Evolutionary conservation across 1,139 yeast species (phyloP), one percentile per base, ranked within the genome.

Genomic region (Diutina rugosa): DNA sequence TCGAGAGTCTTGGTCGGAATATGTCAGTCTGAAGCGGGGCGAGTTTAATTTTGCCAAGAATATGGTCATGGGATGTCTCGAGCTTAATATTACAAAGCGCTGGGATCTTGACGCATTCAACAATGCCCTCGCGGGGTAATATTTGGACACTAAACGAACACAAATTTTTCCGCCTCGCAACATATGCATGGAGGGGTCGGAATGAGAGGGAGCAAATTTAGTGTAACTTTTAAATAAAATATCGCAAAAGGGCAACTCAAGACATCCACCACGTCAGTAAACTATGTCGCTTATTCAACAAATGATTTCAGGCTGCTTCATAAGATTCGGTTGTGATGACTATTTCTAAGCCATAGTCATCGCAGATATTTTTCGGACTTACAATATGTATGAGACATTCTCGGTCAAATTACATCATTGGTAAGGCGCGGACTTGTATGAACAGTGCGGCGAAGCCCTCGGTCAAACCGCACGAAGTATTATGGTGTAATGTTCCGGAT

Each of bases 51-150:
- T 74, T 64, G 61, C 82, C 44, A 69, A 69, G 56, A 72, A 77
- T n/a, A 68, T 81, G 8, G 73, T 85, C 3, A 63, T 66, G 46
- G 85, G 86, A 26, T 83, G 90, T 61, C 71, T 85, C 62, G 77
- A 75, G 35, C 69, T 68, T 57, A 78, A 84, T 61, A 72, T 79
- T 49, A 76, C 77, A 21, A 70, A 73, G 57, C 70, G 91, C 57
- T 73, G 80, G 72, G 79, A 73, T 61, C 71, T 82, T 12, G 54
- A 38, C n/a, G 28, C 18, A 26, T 14, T 41, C n/a, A 12, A 29
- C 41, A n/a, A n/a, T n/a, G n/a, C 26, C 46, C 18, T 44, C 46
- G 41, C 41, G 41, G 41, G 41, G 41, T 35, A 35, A 35, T 35
- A 10, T 35, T 35, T 8, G 41, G 41, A 35, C 41, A 35, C 41